Conservation (phyloP, 1,284 basidiomycete species). For the Amylostereum chailletii region DNA sequence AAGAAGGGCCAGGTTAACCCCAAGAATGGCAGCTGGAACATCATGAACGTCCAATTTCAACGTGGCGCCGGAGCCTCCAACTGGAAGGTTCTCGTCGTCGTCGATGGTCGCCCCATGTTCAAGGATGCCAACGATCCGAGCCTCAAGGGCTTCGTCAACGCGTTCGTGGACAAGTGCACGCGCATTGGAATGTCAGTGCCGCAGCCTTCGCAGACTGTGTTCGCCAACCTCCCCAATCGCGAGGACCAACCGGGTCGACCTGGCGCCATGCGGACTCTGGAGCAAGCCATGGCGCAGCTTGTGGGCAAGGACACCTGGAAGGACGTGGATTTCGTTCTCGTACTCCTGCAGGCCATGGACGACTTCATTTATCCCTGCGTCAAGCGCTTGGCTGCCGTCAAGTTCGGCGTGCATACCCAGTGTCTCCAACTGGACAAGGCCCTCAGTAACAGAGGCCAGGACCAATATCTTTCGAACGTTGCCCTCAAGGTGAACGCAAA, state of each 20-base stretch:
- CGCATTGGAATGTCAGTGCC: slow-evolving; percentile 45
- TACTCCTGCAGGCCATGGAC: slow-evolving; percentile 53
- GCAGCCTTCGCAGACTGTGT: slow-evolving; percentile 28
- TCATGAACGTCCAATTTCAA: slow-evolving; percentile 58
- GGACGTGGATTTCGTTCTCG: slow-evolving; percentile 45
- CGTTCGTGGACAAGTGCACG: slow-evolving; percentile 42
- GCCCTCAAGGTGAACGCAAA: slow-evolving; percentile 62
- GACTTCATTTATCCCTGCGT: slow-evolving; percentile 68
- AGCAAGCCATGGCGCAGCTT: slow-evolving; percentile 25
- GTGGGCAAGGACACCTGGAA: slow-evolving; percentile 12
- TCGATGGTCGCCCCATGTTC: slow-evolving; percentile 36
- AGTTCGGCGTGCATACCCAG: slow-evolving; percentile 59
- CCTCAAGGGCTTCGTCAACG: slow-evolving; percentile 32
- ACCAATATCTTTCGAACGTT: slow-evolving; percentile 73
- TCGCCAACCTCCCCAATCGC: slow-evolving; percentile 20
- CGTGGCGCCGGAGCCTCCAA: slow-evolving; percentile 33
- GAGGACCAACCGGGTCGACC: slow-evolving; percentile 33
- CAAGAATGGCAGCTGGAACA: slow-evolving; percentile 63
- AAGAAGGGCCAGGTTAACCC: slow-evolving; percentile 32
- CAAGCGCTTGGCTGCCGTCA: slow-evolving; percentile 61
- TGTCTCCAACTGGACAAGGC: slow-evolving; percentile 58
- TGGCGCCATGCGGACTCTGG: slow-evolving; percentile 31
- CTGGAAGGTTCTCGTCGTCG: slow-evolving; percentile 55
- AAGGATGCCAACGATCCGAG: slow-evolving; percentile 30
- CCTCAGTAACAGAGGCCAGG: slow-evolving; percentile 45